Evolutionary conservation across 495 filamentous ascomycete species (phyloP).

Genomic region (Penicillium argentinense): DNA sequence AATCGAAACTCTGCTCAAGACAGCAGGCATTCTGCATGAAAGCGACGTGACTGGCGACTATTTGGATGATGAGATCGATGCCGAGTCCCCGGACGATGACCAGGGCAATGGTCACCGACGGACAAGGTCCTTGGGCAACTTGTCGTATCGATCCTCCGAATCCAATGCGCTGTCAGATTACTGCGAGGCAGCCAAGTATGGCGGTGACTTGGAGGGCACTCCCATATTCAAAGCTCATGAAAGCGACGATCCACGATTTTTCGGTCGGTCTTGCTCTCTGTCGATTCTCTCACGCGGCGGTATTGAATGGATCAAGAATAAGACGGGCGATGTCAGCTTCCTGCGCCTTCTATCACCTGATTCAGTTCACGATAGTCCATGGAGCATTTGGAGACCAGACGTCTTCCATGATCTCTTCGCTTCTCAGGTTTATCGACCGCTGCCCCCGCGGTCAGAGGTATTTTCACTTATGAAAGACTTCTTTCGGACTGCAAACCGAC

Average conservation of each 20-base stretch:
- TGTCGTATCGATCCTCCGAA: conserved; percentile 8
- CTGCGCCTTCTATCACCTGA: conserved; percentile 76
- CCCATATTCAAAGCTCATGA: conserved; percentile 62
- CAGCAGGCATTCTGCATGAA: conserved; percentile 79
- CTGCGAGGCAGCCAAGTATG: conserved; percentile 27
- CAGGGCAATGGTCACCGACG: conserved; percentile 50
- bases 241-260: conserved; percentile 86
- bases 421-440: conserved; percentile 70
- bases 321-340: conserved; percentile 86
- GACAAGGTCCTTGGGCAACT: conserved; percentile 1
- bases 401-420: conserved; percentile 88
- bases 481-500: conserved; percentile 94
- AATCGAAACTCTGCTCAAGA: conserved; percentile 81
- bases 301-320: conserved; percentile 96
- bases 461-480: conserved; percentile 81
- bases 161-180: conserved; percentile 18
- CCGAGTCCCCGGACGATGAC: conserved; percentile 62
- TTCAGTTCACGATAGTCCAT: conserved; percentile 75
- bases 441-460: conserved; percentile 78
- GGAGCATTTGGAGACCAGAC: conserved; percentile 88
- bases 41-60: conserved; percentile 73
- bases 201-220: conserved; percentile 47
- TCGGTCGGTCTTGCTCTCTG: conserved; percentile 88
- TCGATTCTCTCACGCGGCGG: conserved; percentile 94
- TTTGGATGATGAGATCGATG: conserved; percentile 38